Evolutionary conservation across 2,329 filamentous ascomycete genomes (phyloP).

Genomic region (Trichoderma asperellum): DNA sequence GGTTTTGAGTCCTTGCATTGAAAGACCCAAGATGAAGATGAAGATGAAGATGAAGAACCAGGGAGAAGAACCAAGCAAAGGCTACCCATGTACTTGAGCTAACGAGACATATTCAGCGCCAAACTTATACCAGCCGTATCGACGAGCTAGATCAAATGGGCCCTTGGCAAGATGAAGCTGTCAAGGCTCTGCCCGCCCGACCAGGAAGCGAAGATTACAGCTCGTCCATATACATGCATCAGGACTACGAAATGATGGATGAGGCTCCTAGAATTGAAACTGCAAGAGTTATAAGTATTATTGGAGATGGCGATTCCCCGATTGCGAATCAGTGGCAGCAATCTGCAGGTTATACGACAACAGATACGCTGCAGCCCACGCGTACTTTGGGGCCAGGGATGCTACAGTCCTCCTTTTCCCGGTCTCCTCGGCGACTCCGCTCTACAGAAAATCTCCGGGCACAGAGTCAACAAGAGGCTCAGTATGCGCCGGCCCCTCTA

Average conservation of each 20-base stretch:
- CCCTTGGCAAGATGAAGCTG: conserved; percentile 56
- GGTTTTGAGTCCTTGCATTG: conserved; percentile 45
- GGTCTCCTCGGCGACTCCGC: conserved; percentile 45
- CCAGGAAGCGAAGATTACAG: conserved; percentile 58
- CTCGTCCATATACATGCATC: conserved; percentile 8
- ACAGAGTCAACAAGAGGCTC: conserved; percentile 53
- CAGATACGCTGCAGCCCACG: conserved; percentile 36
- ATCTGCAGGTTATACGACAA: conserved; percentile 30
- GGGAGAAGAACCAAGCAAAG: background rate
- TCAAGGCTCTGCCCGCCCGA: conserved; percentile 76
- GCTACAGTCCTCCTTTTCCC: conserved; percentile 60
- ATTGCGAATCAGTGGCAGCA: conserved; percentile 28
- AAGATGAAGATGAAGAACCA: background rate
- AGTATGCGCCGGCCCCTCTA: conserved; percentile 71
- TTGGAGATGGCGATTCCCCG: conserved; percentile 33
- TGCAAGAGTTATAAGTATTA: conserved; percentile 55
- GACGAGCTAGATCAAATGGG: conserved; percentile 79
- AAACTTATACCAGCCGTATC: conserved; percentile 89
- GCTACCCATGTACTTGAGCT: background rate
- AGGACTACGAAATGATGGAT: conserved; percentile 1
- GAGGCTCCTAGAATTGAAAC: conserved; percentile 49
- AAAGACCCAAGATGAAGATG: background rate
- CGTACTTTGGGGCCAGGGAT: conserved; percentile 39
- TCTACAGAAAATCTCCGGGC: conserved; percentile 44
- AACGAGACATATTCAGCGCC: conserved; percentile 58